Evolutionary conservation across 1,139 yeast species (phyloP).

Genomic region (Kazachstania sp.): DNA sequence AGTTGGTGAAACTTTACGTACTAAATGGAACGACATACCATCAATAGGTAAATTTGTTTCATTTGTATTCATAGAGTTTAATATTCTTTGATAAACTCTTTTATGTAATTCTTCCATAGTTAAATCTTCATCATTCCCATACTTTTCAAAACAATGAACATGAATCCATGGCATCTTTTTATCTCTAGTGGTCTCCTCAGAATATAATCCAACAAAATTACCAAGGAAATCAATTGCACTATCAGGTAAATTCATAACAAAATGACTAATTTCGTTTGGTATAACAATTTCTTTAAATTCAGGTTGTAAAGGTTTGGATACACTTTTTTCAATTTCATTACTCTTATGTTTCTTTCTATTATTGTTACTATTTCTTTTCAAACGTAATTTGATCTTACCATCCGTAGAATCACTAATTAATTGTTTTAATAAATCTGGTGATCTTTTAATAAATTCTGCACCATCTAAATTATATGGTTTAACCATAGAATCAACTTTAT

Average conservation of each 20-base stretch:
- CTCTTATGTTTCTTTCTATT: conserved; percentile 21
- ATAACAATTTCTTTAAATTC: conserved; percentile 34
- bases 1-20: conserved; percentile 91
- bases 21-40: conserved; percentile 60
- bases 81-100: conserved; percentile 54
- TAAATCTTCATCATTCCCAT: conserved; percentile 64
- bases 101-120: conserved; percentile 51
- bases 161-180: conserved; percentile 67
- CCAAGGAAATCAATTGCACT: conserved; percentile 80
- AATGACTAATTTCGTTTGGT: conserved; percentile 61
- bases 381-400: conserved; percentile 28
- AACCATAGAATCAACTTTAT: conserved; percentile 57
- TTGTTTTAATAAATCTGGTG: conserved; percentile 43
- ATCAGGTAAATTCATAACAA: conserved; percentile 94
- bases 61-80: conserved; percentile 39
- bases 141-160: conserved; percentile 90
- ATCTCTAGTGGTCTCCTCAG: conserved; percentile 27
- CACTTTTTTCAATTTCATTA: conserved; percentile 6
- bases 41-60: conserved; percentile 40
- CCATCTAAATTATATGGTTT: conserved; percentile 72
- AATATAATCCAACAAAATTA: conserved; percentile 64
- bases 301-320: conserved; percentile 6
- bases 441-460: conserved; percentile 58
- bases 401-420: conserved; percentile 18
- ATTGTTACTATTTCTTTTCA: conserved; percentile 13